Conservation (phyloP, 768 basidiomycete species). For the Cubamyces sp. region DNA sequence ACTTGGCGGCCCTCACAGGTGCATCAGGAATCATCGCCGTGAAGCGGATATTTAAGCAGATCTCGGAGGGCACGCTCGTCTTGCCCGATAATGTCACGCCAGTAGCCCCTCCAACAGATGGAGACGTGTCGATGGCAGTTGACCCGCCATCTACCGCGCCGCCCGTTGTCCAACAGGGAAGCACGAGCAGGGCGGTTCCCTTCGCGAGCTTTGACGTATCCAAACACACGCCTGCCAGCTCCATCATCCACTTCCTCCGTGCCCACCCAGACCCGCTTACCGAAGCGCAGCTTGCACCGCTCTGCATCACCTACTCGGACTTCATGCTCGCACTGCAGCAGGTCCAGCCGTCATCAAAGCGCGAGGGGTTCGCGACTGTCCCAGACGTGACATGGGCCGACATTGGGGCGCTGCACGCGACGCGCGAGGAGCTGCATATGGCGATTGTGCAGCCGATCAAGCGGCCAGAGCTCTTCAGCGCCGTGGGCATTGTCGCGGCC, state of each 20-base stretch:
- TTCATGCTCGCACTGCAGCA: constrained; percentile 82
- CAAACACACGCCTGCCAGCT: constrained; percentile 48
- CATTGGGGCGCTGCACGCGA: constrained; percentile 86
- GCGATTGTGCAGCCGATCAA: constrained; percentile 95
- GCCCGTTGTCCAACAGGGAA: constrained; percentile 16
- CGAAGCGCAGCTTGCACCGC: constrained; percentile 72
- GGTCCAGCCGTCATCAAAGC: constrained; percentile 94
- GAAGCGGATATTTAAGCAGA: constrained; percentile 86
- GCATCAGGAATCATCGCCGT: constrained; percentile 96
- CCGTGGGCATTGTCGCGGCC: constrained; percentile 87
- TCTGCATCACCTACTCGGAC: constrained; percentile 81
- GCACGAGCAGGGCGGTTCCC: constrained; percentile 31
- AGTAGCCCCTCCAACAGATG: constrained; percentile 12
- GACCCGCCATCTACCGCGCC: constrained; percentile 33
- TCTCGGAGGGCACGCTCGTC: constrained; percentile 63
- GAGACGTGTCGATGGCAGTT: constrained; percentile 43
- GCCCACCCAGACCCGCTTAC: constrained; percentile 86
- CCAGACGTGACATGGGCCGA: constrained; percentile 96
- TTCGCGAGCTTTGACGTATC: constrained; percentile 44
- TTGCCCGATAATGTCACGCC: constrained; percentile 47
- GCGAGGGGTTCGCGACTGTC: constrained; percentile 97
- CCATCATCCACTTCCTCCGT: constrained; percentile 89
- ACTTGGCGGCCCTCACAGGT: constrained; percentile 86
- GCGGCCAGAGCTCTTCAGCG: constrained; percentile 84
- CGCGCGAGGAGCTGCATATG: constrained; percentile 94